Evolutionary conservation across 2,329 filamentous ascomycete genomes (phyloP), one percentile per base, ranked within the genome.

Genomic region (Penicillium vulpinum): DNA sequence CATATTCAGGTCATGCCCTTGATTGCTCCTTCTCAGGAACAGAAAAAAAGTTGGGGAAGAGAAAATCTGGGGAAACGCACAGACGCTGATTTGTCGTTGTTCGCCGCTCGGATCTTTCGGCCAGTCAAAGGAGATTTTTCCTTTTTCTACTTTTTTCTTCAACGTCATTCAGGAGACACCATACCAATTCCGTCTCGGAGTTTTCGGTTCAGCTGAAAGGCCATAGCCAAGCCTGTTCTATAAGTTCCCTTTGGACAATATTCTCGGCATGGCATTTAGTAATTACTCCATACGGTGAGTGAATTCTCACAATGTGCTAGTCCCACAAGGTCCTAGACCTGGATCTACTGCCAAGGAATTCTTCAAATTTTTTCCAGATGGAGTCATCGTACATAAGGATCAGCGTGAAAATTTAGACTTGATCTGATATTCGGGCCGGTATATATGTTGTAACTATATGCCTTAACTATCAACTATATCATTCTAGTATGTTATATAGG

Each of bases 11-110:
- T 26, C 18, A 51, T 9, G n/a, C 48, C 28, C n/a, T n/a, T n/a
- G n/a, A n/a, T n/a, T n/a, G n/a, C n/a, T n/a, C n/a, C n/a, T n/a
- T n/a, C n/a, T n/a, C n/a, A n/a, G n/a, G n/a, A n/a, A n/a, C n/a
- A n/a, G n/a, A n/a, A n/a, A 33, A 24, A 51, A 44, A 31, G 29
- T 44, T 54, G 64, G 64, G 65, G 65, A 63, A 65, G n/a, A 44
- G 57, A 62, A 65, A 66, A 66, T 65, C 65, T 64, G 65, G 65
- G 65, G 65, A 66, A 67, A 33, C 44, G 41, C 18, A 53, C 43
- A 46, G 35, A 54, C 38, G 13, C 1, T 63, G 53, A 63, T 63
- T 66, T 53, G 65, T 21, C 28, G 21, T 15, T 15, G 6, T 21
- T 4, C 24, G 33, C 63, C 61, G 52, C 28, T 64, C 63, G 64